Percentiles rank a stretch among this genome's conserved stretches.
These are phyloP conservation scores for Fusarium sterilihyphosum DNA, from an alignment of 2,329 filamentous ascomycete genomes.

Conservation along the genomic window DNA sequence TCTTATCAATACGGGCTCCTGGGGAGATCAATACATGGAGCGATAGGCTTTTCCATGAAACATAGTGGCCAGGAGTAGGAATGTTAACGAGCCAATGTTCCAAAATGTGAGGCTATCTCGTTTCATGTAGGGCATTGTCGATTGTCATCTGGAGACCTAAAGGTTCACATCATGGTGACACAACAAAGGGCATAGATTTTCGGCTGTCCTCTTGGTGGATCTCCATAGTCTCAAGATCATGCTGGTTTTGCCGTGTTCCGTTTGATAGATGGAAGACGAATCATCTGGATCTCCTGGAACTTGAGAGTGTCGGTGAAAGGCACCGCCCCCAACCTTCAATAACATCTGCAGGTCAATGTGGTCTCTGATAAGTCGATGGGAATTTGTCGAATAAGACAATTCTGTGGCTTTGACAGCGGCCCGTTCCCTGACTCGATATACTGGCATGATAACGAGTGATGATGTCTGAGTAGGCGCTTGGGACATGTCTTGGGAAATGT, in stretches of 20 bases:
- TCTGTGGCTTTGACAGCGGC: conserved; percentile 28
- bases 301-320: not conserved
- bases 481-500: not conserved
- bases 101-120: conserved; percentile 26
- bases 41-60: not conserved
- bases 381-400: conserved; percentile 14
- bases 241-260: too few species aligned
- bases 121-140: conserved; percentile 3
- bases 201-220: not conserved
- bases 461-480: conserved; percentile 5
- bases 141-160: not conserved
- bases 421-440: conserved; percentile 11
- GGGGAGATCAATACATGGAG: conserved; percentile 19
- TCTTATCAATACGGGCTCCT: conserved; percentile 2
- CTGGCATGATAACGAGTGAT: conserved; percentile 11
- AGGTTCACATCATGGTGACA: not conserved
- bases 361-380: conserved; percentile 3
- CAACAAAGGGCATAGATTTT: not conserved
- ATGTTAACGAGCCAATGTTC: not conserved
- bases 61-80: not conserved
- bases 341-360: not conserved
- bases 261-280: conserved; percentile 1
- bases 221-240: not conserved
- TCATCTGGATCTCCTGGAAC: conserved; percentile 1
- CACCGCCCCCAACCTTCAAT: not conserved